Percentiles rank a stretch among this genome's conserved stretches.
Evolutionary conservation across 2,329 filamentous ascomycete species (phyloP).

Genomic region (Amylocarpus encephaloides): DNA sequence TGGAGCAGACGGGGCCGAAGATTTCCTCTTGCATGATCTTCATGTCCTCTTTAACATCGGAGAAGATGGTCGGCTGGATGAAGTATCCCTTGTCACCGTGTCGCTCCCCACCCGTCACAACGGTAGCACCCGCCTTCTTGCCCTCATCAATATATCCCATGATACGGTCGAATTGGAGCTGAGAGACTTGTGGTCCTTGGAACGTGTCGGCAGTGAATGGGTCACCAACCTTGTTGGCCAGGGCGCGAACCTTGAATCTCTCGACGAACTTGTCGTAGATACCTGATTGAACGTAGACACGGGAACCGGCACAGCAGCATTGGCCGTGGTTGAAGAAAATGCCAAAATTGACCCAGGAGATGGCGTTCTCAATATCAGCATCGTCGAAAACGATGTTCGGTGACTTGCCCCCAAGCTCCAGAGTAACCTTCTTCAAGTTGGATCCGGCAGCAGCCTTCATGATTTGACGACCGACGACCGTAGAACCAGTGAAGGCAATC

Average conservation of each 20-base stretch:
- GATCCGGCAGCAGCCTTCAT: constrained; percentile 58
- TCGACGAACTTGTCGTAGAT: constrained; percentile 66
- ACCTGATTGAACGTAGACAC: constrained; percentile 62
- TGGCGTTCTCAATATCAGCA: constrained; percentile 55
- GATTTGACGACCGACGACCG: constrained; percentile 53
- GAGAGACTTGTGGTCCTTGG: constrained; percentile 65
- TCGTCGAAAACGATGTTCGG: constrained; percentile 59
- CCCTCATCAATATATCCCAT: constrained; percentile 61
- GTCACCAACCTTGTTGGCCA: constrained; percentile 60
- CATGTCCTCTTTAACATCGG: constrained; percentile 63
- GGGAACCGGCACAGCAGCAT: constrained; percentile 53
- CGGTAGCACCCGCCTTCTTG: constrained; percentile 57
- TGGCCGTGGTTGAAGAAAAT: constrained; percentile 40
- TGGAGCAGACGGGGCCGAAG: constrained; percentile 66
- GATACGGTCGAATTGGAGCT: constrained; percentile 64
- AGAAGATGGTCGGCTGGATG: constrained; percentile 69
- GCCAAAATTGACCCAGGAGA: constrained; percentile 53
- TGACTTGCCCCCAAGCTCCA: constrained; percentile 57
- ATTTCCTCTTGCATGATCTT: constrained; percentile 71
- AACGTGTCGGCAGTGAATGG: constrained; percentile 60
- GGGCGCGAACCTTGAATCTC: constrained; percentile 57
- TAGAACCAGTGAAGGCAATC: constrained; percentile 61
- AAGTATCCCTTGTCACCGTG: constrained; percentile 63
- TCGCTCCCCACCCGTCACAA: constrained; percentile 60
- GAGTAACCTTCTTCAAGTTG: constrained; percentile 60